Evolutionary conservation across 2,329 filamentous ascomycete genomes (phyloP), one percentile per base, ranked within the genome.

Genomic region (Incumbomyces delicatus): DNA sequence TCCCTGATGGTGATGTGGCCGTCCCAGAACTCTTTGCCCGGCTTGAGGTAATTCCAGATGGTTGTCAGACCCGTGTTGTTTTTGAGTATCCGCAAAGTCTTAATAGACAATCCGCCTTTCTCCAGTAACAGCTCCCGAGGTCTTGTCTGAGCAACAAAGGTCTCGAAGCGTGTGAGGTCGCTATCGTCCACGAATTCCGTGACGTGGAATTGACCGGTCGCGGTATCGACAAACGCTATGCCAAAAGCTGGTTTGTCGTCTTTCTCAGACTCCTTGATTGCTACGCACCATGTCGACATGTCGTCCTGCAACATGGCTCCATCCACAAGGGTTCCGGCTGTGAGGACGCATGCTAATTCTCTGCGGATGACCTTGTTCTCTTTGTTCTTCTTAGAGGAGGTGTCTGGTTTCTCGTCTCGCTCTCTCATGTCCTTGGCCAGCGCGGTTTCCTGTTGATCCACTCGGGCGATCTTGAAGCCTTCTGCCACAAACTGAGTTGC

Each of bases 351-450:
- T 1, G 89, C 83, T 31, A 98, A 73, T 64, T 98, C 88, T 62
- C 92, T 80, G 39, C 81, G 83, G 57, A 98, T 98, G 57, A 98
- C 81, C 65, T 96, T 95, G 64, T 95, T 89, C 30, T 82, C 83
- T 63, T 89, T 92, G 64, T 76, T 72, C 17, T 64, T 57, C 50
- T 72, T 72, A 8, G 22, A n/a, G 18, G 49, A 41, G 53, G 73
- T 71, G 47, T 74, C 77, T n/a, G 20, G 16, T 54, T 72, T 71
- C 48, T 74, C 77, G 52, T 85, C 86, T 41, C 90, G 79, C 65
- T 98, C 92, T n/a, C 92, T 83, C 92, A 98, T 96, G 65, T 98
- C 90, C 63, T 98, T 98, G 48, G 83, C 89, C 7, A 98, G 70
- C 2, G 92, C 92, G 30, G 88, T 94, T 68, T 98, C 92, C 74